Evolutionary conservation across 2,329 filamentous ascomycete genomes (phyloP).

Genomic region (Zymoseptoria brevis): DNA sequence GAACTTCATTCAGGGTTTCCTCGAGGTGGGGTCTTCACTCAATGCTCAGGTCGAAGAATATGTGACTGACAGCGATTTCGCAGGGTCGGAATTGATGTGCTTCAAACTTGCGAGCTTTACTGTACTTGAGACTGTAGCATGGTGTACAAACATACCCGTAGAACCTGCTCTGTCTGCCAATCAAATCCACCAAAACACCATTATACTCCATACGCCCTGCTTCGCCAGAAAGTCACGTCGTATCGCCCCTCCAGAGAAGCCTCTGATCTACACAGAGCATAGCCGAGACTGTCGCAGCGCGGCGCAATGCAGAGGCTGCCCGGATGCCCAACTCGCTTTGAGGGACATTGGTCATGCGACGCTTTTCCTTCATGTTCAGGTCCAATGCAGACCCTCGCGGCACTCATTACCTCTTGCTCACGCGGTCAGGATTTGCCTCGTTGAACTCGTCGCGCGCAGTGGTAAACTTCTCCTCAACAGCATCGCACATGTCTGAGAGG

Average conservation of each 20-base stretch:
- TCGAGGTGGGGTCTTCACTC: slow-evolving; percentile 61
- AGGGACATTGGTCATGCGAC: slow-evolving; percentile 35
- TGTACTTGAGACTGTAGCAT: slow-evolving; percentile 1
- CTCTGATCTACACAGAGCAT: background rate
- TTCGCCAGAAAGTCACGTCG: background rate
- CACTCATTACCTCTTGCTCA: slow-evolving; percentile 8
- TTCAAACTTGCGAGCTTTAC: background rate
- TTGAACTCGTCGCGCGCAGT: slow-evolving; percentile 57
- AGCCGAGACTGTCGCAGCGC: background rate
- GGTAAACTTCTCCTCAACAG: slow-evolving; percentile 84
- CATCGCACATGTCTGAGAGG: slow-evolving; percentile 84
- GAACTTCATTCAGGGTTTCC: slow-evolving; percentile 88
- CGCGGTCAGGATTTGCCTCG: slow-evolving; percentile 25
- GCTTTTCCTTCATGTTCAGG: slow-evolving; percentile 35
- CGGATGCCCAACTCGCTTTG: background rate
- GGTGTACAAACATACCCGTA: slow-evolving; percentile 24
- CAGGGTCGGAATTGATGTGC: slow-evolving; percentile 21
- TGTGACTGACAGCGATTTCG: slow-evolving; percentile 2
- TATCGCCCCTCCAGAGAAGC: background rate
- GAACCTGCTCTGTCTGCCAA: slow-evolving; percentile 2
- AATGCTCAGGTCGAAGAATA: background rate
- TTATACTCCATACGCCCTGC: background rate
- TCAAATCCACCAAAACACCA: background rate
- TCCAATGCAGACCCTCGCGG: background rate
- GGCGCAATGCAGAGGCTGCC: background rate